Conservation (phyloP, 805 yeast species). For the Metschnikowia lachancei region DNA sequence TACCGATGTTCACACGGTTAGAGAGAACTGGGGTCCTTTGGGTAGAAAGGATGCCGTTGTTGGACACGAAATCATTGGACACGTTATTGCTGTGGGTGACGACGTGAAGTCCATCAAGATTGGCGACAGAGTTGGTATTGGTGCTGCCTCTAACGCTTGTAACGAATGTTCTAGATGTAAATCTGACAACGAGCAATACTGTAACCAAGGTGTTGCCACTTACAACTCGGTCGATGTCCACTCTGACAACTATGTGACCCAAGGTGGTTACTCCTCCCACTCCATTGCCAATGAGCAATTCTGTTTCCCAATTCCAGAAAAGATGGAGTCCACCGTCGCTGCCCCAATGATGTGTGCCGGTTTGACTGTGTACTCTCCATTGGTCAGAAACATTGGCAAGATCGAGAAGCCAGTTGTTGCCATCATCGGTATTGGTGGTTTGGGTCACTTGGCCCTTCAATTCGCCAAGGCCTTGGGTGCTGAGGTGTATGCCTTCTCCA, state of each 20-base stretch:
- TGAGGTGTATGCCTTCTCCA: constrained; percentile 55
- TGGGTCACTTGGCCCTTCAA: constrained; percentile 55
- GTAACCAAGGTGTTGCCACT: constrained; percentile 44
- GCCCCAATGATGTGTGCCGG: constrained; percentile 83
- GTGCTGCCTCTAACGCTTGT: constrained; percentile 19
- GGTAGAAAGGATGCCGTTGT: constrained; percentile 38
- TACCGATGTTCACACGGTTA: constrained; percentile 18
- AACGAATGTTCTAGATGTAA: constrained; percentile 53
- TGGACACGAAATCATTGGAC: constrained; percentile 71
- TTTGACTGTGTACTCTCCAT: constrained; percentile 66
- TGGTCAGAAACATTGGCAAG: constrained; percentile 43
- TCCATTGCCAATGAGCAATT: constrained; percentile 62
- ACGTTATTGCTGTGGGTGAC: constrained; percentile 32
- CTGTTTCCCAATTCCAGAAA: constrained; percentile 62
- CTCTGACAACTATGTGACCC: constrained; percentile 50
- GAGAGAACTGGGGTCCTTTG: constrained; percentile 20
- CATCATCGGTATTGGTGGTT: constrained; percentile 55
- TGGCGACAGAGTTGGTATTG: constrained; percentile 25
- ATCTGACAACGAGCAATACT: constrained; percentile 43
- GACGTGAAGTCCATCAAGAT: constrained; percentile 17
- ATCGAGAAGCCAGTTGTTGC: constrained; percentile 46
- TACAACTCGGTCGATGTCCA: constrained; percentile 45
- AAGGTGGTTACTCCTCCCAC: constrained; percentile 71
- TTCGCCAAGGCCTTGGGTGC: constrained; percentile 62
- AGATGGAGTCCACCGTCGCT: constrained; percentile 48